phyloP scores from a whole-genome alignment of 371 early-diverging fungal genomes.

The Mucor circinelloides region DNA sequence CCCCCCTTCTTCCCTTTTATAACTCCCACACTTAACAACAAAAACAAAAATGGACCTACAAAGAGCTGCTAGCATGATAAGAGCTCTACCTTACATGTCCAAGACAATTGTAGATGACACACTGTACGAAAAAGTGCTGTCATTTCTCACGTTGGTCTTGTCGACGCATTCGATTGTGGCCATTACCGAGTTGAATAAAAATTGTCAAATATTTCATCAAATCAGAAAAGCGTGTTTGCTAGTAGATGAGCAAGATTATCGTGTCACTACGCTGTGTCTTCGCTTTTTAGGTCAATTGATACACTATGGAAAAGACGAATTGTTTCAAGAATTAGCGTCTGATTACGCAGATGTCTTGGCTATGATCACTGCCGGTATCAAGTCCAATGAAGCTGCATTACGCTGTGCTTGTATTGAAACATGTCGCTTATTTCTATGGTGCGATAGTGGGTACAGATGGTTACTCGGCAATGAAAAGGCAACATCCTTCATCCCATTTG shows the following conservation, averaged over 20 bases:
- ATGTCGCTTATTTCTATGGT: conserved; percentile 25
- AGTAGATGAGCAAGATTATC: conserved; percentile 37
- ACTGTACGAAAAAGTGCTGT: conserved; percentile 49
- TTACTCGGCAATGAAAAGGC: conserved; percentile 25
- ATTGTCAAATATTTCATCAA: conserved; percentile 1
- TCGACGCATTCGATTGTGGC: not conserved
- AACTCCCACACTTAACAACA: not conserved
- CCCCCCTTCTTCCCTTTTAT: not conserved
- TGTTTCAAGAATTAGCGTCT: conserved; percentile 13
- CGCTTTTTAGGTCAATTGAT: conserved; percentile 41
- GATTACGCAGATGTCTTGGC: conserved; percentile 20
- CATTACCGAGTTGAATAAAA: not conserved
- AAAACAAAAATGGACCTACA: conserved; percentile 22
- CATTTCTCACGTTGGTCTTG: conserved; percentile 21
- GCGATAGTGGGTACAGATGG: conserved; percentile 22
- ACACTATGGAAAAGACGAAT: not conserved
- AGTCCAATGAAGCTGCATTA: conserved; percentile 35
- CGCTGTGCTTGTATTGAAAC: conserved; percentile 42
- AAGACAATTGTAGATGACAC: conserved; percentile 50
- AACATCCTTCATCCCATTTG: conserved; percentile 22
- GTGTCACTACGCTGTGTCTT: conserved; percentile 39
- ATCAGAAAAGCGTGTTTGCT: conserved; percentile 7
- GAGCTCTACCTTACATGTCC: conserved; percentile 44
- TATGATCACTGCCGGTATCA: conserved; percentile 11
- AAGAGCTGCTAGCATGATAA: conserved; percentile 30